Percentiles rank a stretch among this genome's conserved stretches.
Conservation (phyloP, 2,329 filamentous ascomycete genomes). For the Exophiala xenobiotica region DNA sequence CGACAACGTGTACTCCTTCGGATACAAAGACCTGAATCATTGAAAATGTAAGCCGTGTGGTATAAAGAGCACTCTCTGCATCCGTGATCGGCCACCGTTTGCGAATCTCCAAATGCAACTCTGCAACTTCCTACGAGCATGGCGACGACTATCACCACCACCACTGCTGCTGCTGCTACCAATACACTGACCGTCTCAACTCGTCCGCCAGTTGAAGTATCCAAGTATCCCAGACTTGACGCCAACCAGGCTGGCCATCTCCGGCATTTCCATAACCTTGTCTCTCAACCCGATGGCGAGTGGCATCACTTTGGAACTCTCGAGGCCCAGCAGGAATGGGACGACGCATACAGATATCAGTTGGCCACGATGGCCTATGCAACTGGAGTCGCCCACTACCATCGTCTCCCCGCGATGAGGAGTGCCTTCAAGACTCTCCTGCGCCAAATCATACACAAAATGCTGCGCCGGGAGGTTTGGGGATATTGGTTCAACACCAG, state of each 20-base stretch:
- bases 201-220: conserved; percentile 21
- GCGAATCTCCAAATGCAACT: too few species aligned
- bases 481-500: conserved; percentile 45
- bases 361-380: conserved; percentile 45
- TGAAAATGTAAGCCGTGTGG: too few species aligned
- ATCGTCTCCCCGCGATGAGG: conserved; percentile 39
- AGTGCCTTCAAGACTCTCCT: conserved; percentile 38
- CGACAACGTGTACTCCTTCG: too few species aligned
- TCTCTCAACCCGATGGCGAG: conserved; percentile 24
- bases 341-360: conserved; percentile 39
- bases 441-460: conserved; percentile 41
- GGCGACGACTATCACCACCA: not conserved
- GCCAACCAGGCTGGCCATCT: conserved; percentile 22
- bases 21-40: too few species aligned
- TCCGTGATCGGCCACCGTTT: too few species aligned
- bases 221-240: conserved; percentile 23
- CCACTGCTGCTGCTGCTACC: not conserved
- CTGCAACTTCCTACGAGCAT: too few species aligned
- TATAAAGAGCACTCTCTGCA: too few species aligned
- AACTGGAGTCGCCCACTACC: conserved; percentile 39
- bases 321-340: conserved; percentile 41
- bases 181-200: conserved; percentile 8
- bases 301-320: conserved; percentile 20
- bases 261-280: conserved; percentile 24
- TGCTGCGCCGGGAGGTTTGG: conserved; percentile 46